Percentiles rank a stretch among this genome's conserved stretches.
These are phyloP conservation scores for Galerina marginata DNA, from an alignment of 768 basidiomycete genomes.

Conservation along the genomic window DNA sequence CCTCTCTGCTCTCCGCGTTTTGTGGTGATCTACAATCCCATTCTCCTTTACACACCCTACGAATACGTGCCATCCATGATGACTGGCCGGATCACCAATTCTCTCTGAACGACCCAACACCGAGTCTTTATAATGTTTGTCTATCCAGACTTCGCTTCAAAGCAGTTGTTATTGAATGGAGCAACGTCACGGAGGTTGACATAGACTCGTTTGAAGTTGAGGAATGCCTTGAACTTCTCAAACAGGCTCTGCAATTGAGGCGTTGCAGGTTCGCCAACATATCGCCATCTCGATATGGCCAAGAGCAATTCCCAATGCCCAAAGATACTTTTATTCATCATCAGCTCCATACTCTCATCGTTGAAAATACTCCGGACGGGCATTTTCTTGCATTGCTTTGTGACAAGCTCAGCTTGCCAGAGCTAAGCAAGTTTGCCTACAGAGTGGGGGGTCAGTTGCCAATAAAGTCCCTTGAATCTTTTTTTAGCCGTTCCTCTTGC, in stretches of 20 bases:
- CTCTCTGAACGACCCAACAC: not conserved
- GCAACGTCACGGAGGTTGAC: not conserved
- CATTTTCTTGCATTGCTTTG: not conserved
- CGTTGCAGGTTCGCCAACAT: not conserved
- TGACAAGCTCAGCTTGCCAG: not conserved
- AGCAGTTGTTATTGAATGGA: not conserved
- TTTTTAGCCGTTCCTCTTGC: not conserved
- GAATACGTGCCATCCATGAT: not conserved
- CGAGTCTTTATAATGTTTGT: not conserved
- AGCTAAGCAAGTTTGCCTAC: too few species aligned
- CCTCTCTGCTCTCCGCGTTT: not conserved
- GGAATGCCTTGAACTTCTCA: not conserved
- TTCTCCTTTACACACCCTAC: not conserved
- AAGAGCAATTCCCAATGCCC: not conserved
- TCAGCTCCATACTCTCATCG: not conserved
- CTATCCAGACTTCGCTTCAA: not conserved
- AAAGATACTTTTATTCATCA: too few species aligned
- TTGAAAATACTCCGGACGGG: not conserved
- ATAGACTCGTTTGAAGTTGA: not conserved
- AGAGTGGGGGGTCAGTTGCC: not conserved
- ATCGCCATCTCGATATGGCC: not conserved
- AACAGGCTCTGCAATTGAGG: not conserved
- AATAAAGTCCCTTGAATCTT: not conserved
- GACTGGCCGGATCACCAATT: not conserved
- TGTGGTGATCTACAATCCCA: not conserved